Conservation (phyloP, 768 basidiomycete genomes). For the Pisolithus microcarpus region DNA sequence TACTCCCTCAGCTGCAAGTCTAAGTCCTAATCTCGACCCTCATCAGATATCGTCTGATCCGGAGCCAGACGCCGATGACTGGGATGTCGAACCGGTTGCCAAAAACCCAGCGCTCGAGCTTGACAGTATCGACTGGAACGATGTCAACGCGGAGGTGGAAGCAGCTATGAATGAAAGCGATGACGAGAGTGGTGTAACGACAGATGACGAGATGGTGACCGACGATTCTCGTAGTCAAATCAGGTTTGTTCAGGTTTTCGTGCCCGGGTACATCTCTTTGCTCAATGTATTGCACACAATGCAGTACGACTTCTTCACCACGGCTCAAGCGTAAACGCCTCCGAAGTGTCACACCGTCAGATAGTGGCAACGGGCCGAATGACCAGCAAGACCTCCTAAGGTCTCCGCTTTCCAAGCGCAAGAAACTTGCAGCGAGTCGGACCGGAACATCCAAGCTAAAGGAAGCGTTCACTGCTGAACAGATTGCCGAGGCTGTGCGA, state of each 20-base stretch:
- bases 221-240: constrained; percentile 43
- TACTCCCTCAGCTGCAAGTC: constrained; percentile 31
- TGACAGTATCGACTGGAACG: constrained; percentile 70
- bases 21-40: constrained; percentile 39
- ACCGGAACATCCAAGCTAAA: constrained; percentile 62
- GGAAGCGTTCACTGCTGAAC: constrained; percentile 53
- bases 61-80: constrained; percentile 64
- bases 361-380: constrained; percentile 33
- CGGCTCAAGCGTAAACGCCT: constrained; percentile 57
- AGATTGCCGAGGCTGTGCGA: constrained; percentile 26
- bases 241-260: constrained; percentile 28
- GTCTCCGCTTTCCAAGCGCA: constrained; percentile 75
- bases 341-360: constrained; percentile 67
- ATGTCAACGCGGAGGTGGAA: constrained; percentile 81
- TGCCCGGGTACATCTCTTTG: constrained; percentile 14
- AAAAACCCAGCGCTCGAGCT: constrained; percentile 38
- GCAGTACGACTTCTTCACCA: constrained; percentile 35
- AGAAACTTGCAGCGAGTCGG: constrained; percentile 63
- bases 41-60: constrained; percentile 57
- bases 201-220: constrained; percentile 46
- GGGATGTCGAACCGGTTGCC: constrained; percentile 43
- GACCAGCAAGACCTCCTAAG: constrained; percentile 40
- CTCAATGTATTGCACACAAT: constrained; percentile 11
- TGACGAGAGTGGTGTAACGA: constrained; percentile 40
- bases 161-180: constrained; percentile 80